Evolutionary conservation across 1,284 basidiomycete species (phyloP), one percentile per base, ranked within the genome.

Genomic region (Leccinum cinnamomeum): DNA sequence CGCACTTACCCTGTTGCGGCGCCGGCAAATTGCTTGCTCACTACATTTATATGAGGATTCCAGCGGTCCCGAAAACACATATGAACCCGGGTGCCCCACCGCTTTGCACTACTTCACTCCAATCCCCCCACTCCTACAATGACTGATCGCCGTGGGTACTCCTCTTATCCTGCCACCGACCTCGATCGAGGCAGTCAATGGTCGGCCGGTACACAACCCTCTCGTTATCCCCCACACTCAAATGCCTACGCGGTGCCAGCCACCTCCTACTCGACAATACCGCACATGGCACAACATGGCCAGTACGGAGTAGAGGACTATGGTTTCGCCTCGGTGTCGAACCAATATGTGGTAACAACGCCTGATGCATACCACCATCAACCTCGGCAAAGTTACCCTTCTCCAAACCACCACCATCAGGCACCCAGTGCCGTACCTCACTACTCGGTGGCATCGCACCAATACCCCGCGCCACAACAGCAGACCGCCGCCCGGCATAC

Each of bases 51-150:
- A 71, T 72, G 68, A 63, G 61, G 55, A 10, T 44, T 41, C 54
- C 62, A 67, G 70, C 73, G 75, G 72, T 35, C 51, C 75, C 74
- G 73, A 65, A 74, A 74, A 67, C 16, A 64, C 73, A 61, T 74
- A 76, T 74, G 74, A 74, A 75, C 72, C 74, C 62, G 55, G 62
- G 23, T 35, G 28, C 46, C 23, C 56, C 62, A 62, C 56, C 64
- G 25, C 57, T 30, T 57, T 62, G 30, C 16, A 20, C 53, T 64
- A 56, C 51, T 35, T 33, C 51, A n/a, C 44, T 18, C 25, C 58
- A 46, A 33, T 25, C 55, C 53, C 59, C 60, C 56, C 60, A 30
- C 50, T 53, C 35, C 25, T 59, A 61, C 57, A 56, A 74, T 74
- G 72, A 50, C 69, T 53, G 70, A 74, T 58, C 70, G 75, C 48